A percentile compares a stretch with the other conserved stretches of the same genome.
phyloP scores from a whole-genome alignment of 805 yeast genomes.

The Cyberlindnera meyerae region DNA sequence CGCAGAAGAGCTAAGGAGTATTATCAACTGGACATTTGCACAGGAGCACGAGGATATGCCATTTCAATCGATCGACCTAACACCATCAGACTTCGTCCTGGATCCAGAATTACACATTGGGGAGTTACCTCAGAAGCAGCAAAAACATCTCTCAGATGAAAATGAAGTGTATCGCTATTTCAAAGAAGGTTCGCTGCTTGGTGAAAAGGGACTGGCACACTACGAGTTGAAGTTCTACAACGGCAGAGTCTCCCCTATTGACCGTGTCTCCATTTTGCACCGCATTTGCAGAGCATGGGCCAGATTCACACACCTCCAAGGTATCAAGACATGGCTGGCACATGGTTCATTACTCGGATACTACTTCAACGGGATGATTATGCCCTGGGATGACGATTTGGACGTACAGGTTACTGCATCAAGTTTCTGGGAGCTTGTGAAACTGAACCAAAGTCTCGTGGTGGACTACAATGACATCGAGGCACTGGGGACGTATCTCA shows the following conservation, averaged over 20 bases:
- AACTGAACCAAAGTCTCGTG: slow-evolving; percentile 40
- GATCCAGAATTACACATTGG: slow-evolving; percentile 8
- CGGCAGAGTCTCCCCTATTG: slow-evolving; percentile 13
- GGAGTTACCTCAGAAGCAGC: slow-evolving; percentile 4
- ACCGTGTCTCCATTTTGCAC: slow-evolving; percentile 21
- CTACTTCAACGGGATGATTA: slow-evolving; percentile 51
- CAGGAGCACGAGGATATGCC: no score
- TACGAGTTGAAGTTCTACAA: slow-evolving; percentile 24
- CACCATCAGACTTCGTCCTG: slow-evolving; percentile 15
- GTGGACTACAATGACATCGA: slow-evolving; percentile 36
- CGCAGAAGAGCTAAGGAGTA: no score
- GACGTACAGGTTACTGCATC: slow-evolving; percentile 52
- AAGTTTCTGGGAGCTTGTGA: slow-evolving; percentile 38
- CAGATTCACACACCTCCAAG: slow-evolving; percentile 11
- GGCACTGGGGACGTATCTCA: slow-evolving; percentile 45
- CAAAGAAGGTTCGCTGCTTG: slow-evolving; percentile 23
- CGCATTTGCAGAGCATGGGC: slow-evolving; percentile 24
- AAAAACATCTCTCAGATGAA: neutral
- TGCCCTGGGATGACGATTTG: slow-evolving; percentile 59
- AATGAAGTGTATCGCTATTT: slow-evolving; percentile 19
- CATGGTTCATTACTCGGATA: slow-evolving; percentile 55
- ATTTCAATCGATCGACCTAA: slow-evolving; percentile 8
- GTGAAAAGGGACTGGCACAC: slow-evolving; percentile 20
- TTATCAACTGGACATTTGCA: no score
- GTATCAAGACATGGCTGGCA: slow-evolving; percentile 44